Evolutionary conservation across 169 alveolate genomes (phyloP), one percentile per base, ranked within the genome.

Genomic region (Eimeria praecox): DNA sequence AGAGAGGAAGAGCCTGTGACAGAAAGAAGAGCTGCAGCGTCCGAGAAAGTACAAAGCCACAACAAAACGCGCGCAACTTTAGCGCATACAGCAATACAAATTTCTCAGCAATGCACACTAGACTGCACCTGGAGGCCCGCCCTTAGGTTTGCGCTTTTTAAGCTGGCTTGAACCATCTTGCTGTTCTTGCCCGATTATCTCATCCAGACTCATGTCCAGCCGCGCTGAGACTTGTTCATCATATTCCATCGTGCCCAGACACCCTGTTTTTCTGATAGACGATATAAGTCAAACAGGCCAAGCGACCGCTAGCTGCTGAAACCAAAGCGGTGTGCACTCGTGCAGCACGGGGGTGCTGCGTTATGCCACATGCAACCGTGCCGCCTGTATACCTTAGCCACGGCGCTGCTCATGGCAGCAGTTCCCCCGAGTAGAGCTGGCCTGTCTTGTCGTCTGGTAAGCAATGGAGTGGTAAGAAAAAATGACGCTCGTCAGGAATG

Each of bases 161-260:
- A 86, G 3, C 12, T 86, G 93, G 46, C 93, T 59, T 59, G 93
- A 54, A 33, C 93, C 93, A 42, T 86, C 93, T 59, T 86, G 93
- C 69, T 86, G 93, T 86, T 86, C 93, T 38, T 86, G 93, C 46
- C 93, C 93, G 49, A 86, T 86, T 35, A 86, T 86, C 69, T 86
- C 93, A 44, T 86, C 93, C 82, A 86, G 93, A 82, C 93, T 86
- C 93, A 86, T 86, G 93, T 86, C 82, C 54, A 86, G 80, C 93
- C 93, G 56, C 59, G 93, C 93, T 22, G 93, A 86, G 5, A 86
- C 93, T 59, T 86, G 93, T 42, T 86, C 93, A 86, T 86, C 93
- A 54, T 86, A 86, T 86, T 86, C 93, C 93, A 86, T 86, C 59
- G 80, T 86, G 82, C n/a, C 80, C 40, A 86, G 69, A 62, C 62